phyloP scores from a whole-genome alignment of 257 asterid genomes.

The Solanum pimpinellifolium region DNA sequence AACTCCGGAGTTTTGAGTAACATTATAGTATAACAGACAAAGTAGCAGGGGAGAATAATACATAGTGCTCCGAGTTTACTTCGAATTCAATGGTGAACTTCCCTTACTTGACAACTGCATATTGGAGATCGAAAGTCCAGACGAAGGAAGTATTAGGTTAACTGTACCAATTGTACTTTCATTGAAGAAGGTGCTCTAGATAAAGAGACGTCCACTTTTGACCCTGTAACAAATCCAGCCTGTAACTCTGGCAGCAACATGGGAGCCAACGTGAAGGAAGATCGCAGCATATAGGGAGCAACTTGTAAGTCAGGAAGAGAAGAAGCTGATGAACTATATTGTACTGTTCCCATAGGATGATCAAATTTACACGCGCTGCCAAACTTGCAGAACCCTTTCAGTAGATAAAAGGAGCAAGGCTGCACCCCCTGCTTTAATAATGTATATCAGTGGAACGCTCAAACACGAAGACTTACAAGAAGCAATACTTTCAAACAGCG shows the following conservation, averaged over 20 bases:
- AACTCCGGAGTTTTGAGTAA: not conserved
- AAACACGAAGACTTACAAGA: not conserved
- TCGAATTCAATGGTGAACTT: not conserved
- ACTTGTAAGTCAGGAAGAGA: conserved; percentile 56
- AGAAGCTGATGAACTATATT: conserved; percentile 31
- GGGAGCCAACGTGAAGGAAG: conserved; percentile 14
- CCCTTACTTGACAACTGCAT: conserved; percentile 7
- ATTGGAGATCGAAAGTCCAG: conserved; percentile 5
- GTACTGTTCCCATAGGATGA: conserved; percentile 51
- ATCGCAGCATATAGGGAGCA: conserved; percentile 14
- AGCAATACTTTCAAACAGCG: not conserved
- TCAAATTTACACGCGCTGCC: conserved; percentile 77
- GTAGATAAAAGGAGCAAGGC: conserved; percentile 76
- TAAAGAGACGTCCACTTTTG: conserved; percentile 9
- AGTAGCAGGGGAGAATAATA: not conserved
- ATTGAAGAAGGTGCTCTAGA: conserved; percentile 14
- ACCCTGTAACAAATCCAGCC: conserved; percentile 31
- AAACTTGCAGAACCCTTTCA: conserved; percentile 71
- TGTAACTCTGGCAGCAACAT: conserved; percentile 35
- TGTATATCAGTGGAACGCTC: not conserved
- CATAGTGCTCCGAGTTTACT: not conserved
- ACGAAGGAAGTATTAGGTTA: conserved; percentile 11
- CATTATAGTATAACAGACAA: not conserved
- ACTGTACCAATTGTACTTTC: conserved; percentile 16
- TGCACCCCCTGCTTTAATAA: conserved; percentile 52